These are phyloP conservation scores for Gentiana straminea DNA, from an alignment of 257 asterid genomes.

Conservation along the genomic window DNA sequence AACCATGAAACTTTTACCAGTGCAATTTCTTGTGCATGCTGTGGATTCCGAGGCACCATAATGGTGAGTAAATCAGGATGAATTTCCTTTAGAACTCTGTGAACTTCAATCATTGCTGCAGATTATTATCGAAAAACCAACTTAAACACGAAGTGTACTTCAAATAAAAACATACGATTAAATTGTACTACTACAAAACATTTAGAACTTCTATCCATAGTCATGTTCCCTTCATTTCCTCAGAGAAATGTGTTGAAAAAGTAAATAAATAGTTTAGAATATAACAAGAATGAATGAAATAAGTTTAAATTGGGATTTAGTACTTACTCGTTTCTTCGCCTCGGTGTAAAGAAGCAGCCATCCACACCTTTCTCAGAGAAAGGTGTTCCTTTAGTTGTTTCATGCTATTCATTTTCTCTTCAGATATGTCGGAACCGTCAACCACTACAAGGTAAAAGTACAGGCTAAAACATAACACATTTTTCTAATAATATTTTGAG, in stretches of 20 bases:
- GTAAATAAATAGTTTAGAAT: too few relatives aligned
- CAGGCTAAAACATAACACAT: background rate
- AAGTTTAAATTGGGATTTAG: background rate
- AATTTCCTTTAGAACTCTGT: conserved; percentile 46
- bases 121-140: conserved; percentile 11
- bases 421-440: conserved; percentile 29
- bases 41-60: conserved; percentile 77
- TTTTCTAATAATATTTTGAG: background rate
- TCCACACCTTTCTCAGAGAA: conserved; percentile 62
- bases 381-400: conserved; percentile 44
- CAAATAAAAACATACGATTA: too few relatives aligned
- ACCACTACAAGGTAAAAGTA: conserved; percentile 25
- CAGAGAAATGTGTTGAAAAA: too few relatives aligned
- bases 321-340: conserved; percentile 76
- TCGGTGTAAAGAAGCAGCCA: conserved; percentile 89
- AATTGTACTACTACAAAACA: too few relatives aligned
- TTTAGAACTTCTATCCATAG: too few relatives aligned
- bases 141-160: background rate
- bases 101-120: conserved; percentile 73
- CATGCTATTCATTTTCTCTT: conserved; percentile 24
- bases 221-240: too few relatives aligned
- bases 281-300: background rate
- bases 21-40: conserved; percentile 52
- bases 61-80: conserved; percentile 59
- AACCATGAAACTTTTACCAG: conserved; percentile 27